These are phyloP conservation scores for Daldinia concentrica DNA, from an alignment of 495 filamentous ascomycete species.

Conservation along the genomic window DNA sequence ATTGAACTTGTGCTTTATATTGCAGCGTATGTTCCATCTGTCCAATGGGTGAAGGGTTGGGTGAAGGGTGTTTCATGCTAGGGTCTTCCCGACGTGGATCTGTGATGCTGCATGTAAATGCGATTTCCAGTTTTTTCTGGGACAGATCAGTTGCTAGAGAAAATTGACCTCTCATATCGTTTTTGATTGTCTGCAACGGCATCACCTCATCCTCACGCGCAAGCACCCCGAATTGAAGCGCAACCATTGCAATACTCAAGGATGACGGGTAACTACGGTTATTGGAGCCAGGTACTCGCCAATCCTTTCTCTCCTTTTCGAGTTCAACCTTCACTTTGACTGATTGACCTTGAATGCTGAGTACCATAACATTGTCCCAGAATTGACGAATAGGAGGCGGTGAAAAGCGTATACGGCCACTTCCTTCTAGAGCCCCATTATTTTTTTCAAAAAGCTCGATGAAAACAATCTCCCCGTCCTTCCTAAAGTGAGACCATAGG, in stretches of 20 bases:
- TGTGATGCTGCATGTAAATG: conserved; percentile 52
- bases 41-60: conserved; percentile 28
- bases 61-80: conserved; percentile 25
- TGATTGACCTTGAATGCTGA: conserved; percentile 19
- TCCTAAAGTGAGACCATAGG: conserved; percentile 39
- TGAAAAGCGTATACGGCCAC: conserved; percentile 49
- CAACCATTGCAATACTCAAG: conserved; percentile 44
- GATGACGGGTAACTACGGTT: conserved; percentile 44
- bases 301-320: background rate
- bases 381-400: conserved; percentile 47
- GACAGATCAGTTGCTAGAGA: conserved; percentile 57
- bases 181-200: conserved; percentile 61
- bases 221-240: conserved; percentile 63
- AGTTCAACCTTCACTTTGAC: conserved; percentile 21
- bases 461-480: conserved; percentile 45
- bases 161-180: conserved; percentile 8
- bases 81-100: conserved; percentile 48
- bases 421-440: conserved; percentile 7
- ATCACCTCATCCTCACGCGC: conserved; percentile 49
- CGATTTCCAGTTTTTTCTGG: conserved; percentile 53
- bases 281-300: conserved; percentile 11
- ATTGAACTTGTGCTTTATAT: conserved; percentile 67
- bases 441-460: conserved; percentile 48
- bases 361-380: conserved; percentile 30
- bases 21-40: conserved; percentile 39